phyloP scores from a whole-genome alignment of 2,329 filamentous ascomycete species.

The Colletotrichum viniferum region DNA sequence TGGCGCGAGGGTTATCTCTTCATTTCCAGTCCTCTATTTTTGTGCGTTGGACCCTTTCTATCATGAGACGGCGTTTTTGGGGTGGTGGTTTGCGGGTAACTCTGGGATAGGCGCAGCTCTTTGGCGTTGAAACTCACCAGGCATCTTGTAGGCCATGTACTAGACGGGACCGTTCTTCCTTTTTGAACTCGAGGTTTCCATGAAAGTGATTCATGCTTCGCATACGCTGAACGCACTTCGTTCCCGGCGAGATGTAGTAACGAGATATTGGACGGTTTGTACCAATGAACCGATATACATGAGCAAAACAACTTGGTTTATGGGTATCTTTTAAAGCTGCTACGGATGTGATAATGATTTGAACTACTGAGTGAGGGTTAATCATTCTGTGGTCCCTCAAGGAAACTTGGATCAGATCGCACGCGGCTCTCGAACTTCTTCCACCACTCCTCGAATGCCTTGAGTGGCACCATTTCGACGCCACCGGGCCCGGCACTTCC shows the following conservation, averaged over 20 bases:
- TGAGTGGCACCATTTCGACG: slow-evolving; percentile 89
- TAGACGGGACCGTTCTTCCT: neutral
- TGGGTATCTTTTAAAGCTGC: neutral
- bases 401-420: slow-evolving; percentile 83
- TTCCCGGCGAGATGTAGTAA: neutral
- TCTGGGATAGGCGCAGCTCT: neutral
- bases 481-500: slow-evolving; percentile 64
- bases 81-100: neutral
- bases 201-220: neutral
- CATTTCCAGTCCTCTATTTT: neutral
- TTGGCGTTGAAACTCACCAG: slow-evolving; percentile 1
- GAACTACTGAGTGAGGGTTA: neutral
- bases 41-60: neutral
- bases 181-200: neutral
- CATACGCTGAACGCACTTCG: neutral
- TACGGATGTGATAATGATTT: neutral
- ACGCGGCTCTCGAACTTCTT: slow-evolving; percentile 90
- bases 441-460: slow-evolving; percentile 98
- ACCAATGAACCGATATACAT: neutral
- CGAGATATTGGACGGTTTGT: neutral
- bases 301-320: neutral
- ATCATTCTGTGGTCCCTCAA: slow-evolving; percentile 65
- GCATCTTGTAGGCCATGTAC: neutral
- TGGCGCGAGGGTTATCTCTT: neutral
- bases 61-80: neutral